These are phyloP conservation scores for Sporothrix humicola DNA, from an alignment of 2,329 filamentous ascomycete genomes.

Conservation along the genomic window DNA sequence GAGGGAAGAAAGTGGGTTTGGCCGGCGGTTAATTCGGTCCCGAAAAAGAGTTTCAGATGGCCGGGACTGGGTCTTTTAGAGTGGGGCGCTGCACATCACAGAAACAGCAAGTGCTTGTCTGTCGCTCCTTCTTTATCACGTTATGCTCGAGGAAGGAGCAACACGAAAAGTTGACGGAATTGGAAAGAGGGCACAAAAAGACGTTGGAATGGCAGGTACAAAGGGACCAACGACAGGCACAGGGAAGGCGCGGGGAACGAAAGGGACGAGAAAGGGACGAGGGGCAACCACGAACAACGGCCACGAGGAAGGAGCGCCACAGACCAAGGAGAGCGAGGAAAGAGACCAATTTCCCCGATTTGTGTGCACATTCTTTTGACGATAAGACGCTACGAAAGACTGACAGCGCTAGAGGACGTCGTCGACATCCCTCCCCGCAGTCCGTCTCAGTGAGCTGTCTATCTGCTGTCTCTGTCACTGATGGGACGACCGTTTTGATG, in stretches of 20 bases:
- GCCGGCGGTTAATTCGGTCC: constrained; percentile 36
- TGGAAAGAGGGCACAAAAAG: neutral
- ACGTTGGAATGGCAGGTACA: neutral
- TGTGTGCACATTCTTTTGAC: too few relatives aligned
- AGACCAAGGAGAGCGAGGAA: neutral
- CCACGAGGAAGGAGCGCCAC: neutral
- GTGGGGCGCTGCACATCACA: neutral
- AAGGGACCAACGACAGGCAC: neutral
- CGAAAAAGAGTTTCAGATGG: constrained; percentile 25
- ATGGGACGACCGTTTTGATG: neutral
- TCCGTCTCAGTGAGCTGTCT: neutral
- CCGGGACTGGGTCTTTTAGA: constrained; percentile 13
- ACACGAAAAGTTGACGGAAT: neutral
- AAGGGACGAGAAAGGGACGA: neutral
- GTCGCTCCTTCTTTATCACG: neutral
- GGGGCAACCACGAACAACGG: neutral
- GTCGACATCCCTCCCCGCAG: neutral
- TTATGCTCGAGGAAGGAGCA: neutral
- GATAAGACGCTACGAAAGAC: too few relatives aligned
- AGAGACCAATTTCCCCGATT: too few relatives aligned
- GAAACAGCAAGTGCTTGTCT: neutral
- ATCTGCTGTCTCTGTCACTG: too few relatives aligned
- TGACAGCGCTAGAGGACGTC: neutral
- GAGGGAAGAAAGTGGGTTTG: neutral
- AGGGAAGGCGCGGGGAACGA: too few relatives aligned